Base-by-base conservation (phyloP, 202 grass and related monocot species). In the Dendrocalamus latiflorus region DNA sequence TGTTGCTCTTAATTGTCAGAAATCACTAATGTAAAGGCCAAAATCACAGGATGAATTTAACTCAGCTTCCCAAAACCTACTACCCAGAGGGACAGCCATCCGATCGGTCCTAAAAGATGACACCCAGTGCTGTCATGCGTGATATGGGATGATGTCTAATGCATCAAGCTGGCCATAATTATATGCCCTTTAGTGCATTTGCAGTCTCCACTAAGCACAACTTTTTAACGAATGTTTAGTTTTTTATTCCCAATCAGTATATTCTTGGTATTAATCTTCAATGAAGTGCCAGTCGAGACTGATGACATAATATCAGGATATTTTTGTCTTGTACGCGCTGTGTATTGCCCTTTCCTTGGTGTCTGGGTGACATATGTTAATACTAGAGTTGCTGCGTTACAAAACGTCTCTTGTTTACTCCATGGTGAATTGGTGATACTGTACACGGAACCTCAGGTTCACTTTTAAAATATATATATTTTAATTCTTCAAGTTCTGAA, bases 401-500 rank as follows among this genome's bases (percentile, higher is more conserved):
- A 51, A 71, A 77, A 77, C 13, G 1, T 6, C 33, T 28, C 17
- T 68, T 88, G 33, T 79, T 84, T 77, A 54, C 69, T 38, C 76
- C 53, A 4, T 55, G 53, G 20, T 56, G 30, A 59, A 26, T 59
- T 82, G 53, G 34, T 63, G n/a, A 60, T 78, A 41, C 8, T 36
- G 13, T 63, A 65, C 21, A 47, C 14, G 12, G 47, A 65, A n/a
- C 17, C 30, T 88, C 33, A 56, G 22, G 21, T 88, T 67, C 21
- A n/a, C n/a, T n/a, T 76, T 81, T 4, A 5, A 41, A 76, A 59
- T 61, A 28, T 1, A n/a, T 5, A 17, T 72, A 57, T 54, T 65
- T 84, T 45, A 58, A 65, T 54, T 44, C 39, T 78, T 74, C 58
- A 61, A 61, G 54, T 64, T 78, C 78, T 80, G 58, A 79, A 83